Conservation (phyloP, 352 stramenopile genomes). For the Phytophthora multivora region DNA sequence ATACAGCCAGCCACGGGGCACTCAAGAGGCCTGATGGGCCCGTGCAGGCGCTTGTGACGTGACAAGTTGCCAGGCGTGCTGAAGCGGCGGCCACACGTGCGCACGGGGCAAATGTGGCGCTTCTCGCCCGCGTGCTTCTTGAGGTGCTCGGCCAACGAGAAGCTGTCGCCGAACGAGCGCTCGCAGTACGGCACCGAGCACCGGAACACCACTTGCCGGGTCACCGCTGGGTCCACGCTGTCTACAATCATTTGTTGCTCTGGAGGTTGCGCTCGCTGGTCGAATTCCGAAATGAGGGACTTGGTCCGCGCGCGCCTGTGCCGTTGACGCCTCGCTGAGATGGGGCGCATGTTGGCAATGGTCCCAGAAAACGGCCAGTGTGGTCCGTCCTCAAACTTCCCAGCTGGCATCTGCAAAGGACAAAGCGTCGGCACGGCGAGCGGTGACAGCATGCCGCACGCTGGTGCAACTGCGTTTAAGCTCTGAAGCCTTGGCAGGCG, state of each 20-base stretch:
- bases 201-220: constrained; percentile 23
- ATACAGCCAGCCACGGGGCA: constrained; percentile 54
- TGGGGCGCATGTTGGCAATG: constrained; percentile 19
- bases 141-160: constrained; percentile 52
- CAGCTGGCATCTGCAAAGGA: constrained; percentile 9
- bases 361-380: constrained; percentile 37
- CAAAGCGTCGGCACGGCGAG: constrained; percentile 1
- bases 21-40: constrained; percentile 49
- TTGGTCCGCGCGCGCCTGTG: neutral
- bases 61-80: constrained; percentile 64
- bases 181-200: constrained; percentile 48
- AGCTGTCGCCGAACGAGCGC: constrained; percentile 33
- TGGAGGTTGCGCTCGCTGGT: neutral
- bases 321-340: constrained; percentile 29
- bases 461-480: neutral
- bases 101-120: constrained; percentile 54
- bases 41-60: constrained; percentile 65
- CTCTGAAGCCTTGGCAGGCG: too few species aligned
- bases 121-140: constrained; percentile 54
- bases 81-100: constrained; percentile 54
- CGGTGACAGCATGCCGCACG: neutral
- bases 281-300: constrained; percentile 29
- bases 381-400: constrained; percentile 16
- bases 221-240: neutral
- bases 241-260: constrained; percentile 9